phyloP scores from a whole-genome alignment of 768 basidiomycete genomes.

The Termitomyces sp. region DNA sequence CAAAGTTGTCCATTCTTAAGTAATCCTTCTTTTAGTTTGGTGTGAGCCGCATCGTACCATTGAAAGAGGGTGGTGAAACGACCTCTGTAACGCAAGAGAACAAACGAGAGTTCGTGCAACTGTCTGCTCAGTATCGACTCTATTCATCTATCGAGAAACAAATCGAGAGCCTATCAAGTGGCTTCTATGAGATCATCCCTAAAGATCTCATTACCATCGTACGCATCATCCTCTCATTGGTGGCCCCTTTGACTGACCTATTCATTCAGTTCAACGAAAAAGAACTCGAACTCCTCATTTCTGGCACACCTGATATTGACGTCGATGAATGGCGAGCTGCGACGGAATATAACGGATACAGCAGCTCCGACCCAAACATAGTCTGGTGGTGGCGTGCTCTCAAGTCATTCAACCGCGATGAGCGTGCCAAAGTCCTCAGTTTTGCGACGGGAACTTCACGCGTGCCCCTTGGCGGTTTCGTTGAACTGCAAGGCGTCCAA shows the following conservation, averaged over 20 bases:
- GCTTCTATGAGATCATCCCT: conserved; percentile 98
- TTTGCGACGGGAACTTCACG: conserved; percentile 93
- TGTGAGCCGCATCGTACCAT: conserved; percentile 77
- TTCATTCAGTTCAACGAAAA: conserved; percentile 80
- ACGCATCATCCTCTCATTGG: conserved; percentile 24
- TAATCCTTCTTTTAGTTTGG: conserved; percentile 61
- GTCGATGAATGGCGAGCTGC: conserved; percentile 96
- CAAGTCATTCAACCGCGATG: conserved; percentile 95
- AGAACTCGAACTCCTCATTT: conserved; percentile 90
- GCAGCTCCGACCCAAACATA: conserved; percentile 88
- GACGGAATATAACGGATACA: conserved; percentile 87
- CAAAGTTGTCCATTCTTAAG: neutral
- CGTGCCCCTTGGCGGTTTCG: conserved; percentile 92
- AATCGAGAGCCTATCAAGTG: conserved; percentile 82
- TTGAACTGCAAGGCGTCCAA: conserved; percentile 91
- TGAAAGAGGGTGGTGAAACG: conserved; percentile 82
- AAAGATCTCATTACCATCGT: conserved; percentile 93
- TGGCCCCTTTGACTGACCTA: neutral
- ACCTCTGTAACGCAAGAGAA: conserved; percentile 95
- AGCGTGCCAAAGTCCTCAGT: conserved; percentile 93
- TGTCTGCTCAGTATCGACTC: conserved; percentile 91
- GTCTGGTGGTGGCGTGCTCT: conserved; percentile 99
- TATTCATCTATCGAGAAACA: conserved; percentile 95
- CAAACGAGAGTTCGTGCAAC: conserved; percentile 92
- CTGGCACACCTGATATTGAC: conserved; percentile 97